Percentiles rank a stretch among this genome's conserved stretches.
Conservation (phyloP, 192 early-diverging fungal species). For the Linnemannia schmuckeri region DNA sequence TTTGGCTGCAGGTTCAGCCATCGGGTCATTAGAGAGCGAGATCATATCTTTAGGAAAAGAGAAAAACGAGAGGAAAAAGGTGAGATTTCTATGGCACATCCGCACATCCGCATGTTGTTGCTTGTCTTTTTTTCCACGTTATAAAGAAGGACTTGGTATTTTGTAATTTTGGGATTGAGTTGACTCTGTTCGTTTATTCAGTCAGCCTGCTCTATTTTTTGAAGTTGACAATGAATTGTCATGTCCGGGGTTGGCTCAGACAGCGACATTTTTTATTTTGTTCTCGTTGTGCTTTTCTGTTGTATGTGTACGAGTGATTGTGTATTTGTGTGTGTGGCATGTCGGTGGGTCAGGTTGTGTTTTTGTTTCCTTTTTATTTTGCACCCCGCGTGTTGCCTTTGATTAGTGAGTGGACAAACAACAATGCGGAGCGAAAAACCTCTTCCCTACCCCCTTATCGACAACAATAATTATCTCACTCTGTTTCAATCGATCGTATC, state of each 20-base stretch:
- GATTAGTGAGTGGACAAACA: too few species aligned
- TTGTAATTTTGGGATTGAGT: neutral
- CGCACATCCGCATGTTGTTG: neutral
- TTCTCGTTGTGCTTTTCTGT: too few species aligned
- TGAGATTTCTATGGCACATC: neutral
- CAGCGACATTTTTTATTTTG: neutral
- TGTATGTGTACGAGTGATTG: too few species aligned
- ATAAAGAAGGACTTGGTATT: neutral
- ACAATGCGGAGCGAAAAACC: neutral
- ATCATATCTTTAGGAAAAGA: neutral
- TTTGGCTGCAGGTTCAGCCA: neutral
- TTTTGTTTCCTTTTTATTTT: neutral
- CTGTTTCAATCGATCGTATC: neutral
- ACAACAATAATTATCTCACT: neutral
- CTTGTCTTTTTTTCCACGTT: neutral
- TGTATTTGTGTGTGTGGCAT: neutral
- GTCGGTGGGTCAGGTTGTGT: neutral
- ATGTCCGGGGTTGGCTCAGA: neutral
- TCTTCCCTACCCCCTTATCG: neutral
- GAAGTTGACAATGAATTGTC: neutral
- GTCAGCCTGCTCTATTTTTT: too few species aligned
- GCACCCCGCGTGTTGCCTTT: neutral
- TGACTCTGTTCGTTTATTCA: neutral
- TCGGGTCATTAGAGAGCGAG: neutral
- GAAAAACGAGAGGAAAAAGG: neutral